Percentiles rank a stretch among this genome's conserved stretches.
These are phyloP conservation scores for Malassezia caprae DNA, from an alignment of 1,284 basidiomycete species.

Conservation along the genomic window DNA sequence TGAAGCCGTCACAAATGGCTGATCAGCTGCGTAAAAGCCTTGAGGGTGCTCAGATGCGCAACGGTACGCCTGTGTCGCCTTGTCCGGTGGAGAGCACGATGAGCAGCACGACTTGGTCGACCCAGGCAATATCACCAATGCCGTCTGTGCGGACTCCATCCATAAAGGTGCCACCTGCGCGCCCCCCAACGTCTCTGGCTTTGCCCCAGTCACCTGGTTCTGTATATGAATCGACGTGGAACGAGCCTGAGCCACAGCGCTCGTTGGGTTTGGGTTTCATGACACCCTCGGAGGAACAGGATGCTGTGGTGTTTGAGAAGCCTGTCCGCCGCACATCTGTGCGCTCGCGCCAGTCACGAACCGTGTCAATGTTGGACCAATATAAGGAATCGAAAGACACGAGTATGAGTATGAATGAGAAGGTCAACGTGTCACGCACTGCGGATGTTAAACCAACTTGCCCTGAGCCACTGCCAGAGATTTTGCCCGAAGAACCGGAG, in stretches of 20 bases:
- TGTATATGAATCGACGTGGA: background rate
- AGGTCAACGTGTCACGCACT: background rate
- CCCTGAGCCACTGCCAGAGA: background rate
- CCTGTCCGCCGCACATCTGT: background rate
- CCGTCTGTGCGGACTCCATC: background rate
- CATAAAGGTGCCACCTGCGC: background rate
- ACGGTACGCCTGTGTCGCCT: background rate
- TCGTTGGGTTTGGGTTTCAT: background rate
- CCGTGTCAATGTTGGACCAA: background rate
- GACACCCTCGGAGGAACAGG: background rate
- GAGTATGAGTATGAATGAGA: background rate
- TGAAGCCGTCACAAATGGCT: conserved; percentile 4
- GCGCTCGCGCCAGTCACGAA: background rate
- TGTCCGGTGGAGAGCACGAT: background rate
- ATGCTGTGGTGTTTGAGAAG: background rate
- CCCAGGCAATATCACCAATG: background rate
- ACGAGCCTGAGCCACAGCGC: background rate
- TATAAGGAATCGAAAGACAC: background rate
- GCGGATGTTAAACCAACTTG: background rate
- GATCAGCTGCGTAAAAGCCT: conserved; percentile 12
- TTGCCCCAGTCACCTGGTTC: background rate
- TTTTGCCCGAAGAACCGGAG: background rate
- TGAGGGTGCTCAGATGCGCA: background rate
- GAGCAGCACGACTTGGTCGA: background rate
- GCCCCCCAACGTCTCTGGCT: background rate